A percentile compares a stretch with the other conserved stretches of the same genome.
Evolutionary conservation across 2,329 filamentous ascomycete genomes (phyloP).

Genomic region (Trematosphaeria pertusa): DNA sequence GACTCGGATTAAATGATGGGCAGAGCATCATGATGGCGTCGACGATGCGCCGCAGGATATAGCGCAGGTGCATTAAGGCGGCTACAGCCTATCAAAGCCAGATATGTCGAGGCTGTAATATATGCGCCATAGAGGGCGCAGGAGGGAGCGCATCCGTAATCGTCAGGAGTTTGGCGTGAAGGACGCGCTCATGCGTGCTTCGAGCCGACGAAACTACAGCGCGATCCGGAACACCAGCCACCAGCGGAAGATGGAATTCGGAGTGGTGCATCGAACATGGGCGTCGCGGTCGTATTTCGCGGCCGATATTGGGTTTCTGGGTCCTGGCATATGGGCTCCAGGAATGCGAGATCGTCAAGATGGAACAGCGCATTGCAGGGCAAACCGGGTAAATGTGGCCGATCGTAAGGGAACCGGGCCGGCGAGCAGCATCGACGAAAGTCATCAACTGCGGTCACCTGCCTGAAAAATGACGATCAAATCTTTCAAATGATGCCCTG

Average conservation of each 20-base stretch:
- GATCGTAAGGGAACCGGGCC: constrained; percentile 5
- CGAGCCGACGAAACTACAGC: too few species aligned
- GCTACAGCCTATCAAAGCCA: constrained; percentile 5
- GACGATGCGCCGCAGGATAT: constrained; percentile 8
- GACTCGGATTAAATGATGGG: constrained; percentile 10
- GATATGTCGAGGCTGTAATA: too few species aligned
- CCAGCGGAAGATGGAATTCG: too few species aligned
- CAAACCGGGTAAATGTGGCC: constrained; percentile 8
- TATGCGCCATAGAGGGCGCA: constrained; percentile 6
- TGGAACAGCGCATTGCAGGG: neutral
- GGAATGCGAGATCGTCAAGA: neutral
- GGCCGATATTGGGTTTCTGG: neutral
- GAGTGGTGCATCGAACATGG: too few species aligned
- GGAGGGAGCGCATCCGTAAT: neutral
- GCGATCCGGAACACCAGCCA: too few species aligned
- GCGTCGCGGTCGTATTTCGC: too few species aligned
- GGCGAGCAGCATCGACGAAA: constrained; percentile 3
- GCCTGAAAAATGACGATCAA: neutral
- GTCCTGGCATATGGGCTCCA: neutral
- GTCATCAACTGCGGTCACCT: too few species aligned
- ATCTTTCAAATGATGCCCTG: too few species aligned
- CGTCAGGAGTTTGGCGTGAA: too few species aligned
- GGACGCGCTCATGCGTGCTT: too few species aligned
- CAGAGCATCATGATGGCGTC: constrained; percentile 11
- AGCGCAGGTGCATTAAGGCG: constrained; percentile 7